Evolutionary conservation across 345 rosid species (phyloP).

Genomic region (Euphorbia pulcherrima): DNA sequence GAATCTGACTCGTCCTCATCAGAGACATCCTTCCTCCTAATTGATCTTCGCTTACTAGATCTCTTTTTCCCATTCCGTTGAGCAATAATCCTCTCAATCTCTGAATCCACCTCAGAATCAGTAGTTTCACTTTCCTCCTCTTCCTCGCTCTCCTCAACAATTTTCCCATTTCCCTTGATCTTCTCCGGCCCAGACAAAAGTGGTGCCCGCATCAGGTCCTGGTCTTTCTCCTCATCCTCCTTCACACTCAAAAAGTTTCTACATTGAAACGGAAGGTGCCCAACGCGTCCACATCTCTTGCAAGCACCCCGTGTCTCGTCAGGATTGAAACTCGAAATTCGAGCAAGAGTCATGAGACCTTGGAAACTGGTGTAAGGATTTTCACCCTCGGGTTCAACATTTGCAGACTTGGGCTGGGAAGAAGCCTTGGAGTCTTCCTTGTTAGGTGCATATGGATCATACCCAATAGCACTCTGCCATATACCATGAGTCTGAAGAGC

Average conservation of each 20-base stretch:
- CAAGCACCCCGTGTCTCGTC: conserved; percentile 92
- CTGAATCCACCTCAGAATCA: conserved; percentile 78
- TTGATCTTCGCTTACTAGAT: conserved; percentile 31
- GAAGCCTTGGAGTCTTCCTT: conserved; percentile 66
- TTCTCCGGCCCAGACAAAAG: conserved; percentile 69
- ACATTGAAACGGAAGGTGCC: conserved; percentile 86
- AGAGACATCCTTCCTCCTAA: conserved; percentile 36
- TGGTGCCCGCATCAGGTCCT: conserved; percentile 53
- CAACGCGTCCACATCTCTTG: conserved; percentile 89
- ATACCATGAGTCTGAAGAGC: conserved; percentile 96
- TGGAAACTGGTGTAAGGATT: conserved; percentile 79
- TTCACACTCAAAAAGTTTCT: conserved; percentile 77
- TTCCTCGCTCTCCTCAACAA: conserved; percentile 45
- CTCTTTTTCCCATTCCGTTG: conserved; percentile 65
- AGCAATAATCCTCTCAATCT: conserved; percentile 88
- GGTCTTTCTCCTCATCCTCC: conserved; percentile 71
- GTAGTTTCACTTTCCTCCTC: conserved; percentile 71
- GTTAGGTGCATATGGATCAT: conserved; percentile 90
- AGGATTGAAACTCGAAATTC: conserved; percentile 65
- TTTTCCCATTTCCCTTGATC: conserved; percentile 58
- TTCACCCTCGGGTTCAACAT: conserved; percentile 56
- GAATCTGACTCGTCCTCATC: conserved; percentile 41
- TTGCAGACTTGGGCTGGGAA: conserved; percentile 35
- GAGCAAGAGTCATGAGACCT: conserved; percentile 81
- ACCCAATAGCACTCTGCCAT: conserved; percentile 97